Conservation (phyloP, 352 stramenopile species). For the Phytophthora sojae region DNA sequence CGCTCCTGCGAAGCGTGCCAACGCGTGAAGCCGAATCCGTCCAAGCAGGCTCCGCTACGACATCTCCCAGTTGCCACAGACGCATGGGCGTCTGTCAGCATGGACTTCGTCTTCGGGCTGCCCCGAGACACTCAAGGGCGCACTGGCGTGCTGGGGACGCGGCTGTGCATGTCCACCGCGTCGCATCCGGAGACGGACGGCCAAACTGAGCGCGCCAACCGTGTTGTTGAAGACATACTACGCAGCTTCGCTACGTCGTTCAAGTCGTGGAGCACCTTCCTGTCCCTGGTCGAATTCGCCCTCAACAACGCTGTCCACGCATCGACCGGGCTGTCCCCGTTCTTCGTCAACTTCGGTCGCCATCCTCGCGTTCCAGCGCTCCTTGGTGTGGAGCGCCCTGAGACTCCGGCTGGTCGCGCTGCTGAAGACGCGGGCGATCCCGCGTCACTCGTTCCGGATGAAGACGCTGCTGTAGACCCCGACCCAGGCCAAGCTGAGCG, state of each 20-base stretch:
- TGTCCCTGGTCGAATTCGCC: not conserved
- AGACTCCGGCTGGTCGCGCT: not conserved
- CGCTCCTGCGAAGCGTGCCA: not conserved
- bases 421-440: not conserved
- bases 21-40: not conserved
- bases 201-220: not conserved
- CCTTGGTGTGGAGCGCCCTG: not conserved
- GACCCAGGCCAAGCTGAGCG: not conserved
- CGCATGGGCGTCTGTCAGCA: not conserved
- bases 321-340: not conserved
- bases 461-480: not conserved
- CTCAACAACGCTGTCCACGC: not conserved
- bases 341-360: not conserved
- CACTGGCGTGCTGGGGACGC: not conserved
- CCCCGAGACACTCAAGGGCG: not conserved
- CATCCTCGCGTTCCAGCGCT: not conserved
- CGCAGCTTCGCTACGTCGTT: not conserved
- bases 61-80: not conserved
- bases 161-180: not conserved
- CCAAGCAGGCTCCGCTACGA: not conserved
- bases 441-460: not conserved
- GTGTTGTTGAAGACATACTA: not conserved
- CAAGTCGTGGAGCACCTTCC: not conserved
- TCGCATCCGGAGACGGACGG: not conserved
- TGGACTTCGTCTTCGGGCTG: not conserved